Evolutionary conservation across 192 early-diverging fungal species (phyloP).

Genomic region (Umbelopsis vinacea): DNA sequence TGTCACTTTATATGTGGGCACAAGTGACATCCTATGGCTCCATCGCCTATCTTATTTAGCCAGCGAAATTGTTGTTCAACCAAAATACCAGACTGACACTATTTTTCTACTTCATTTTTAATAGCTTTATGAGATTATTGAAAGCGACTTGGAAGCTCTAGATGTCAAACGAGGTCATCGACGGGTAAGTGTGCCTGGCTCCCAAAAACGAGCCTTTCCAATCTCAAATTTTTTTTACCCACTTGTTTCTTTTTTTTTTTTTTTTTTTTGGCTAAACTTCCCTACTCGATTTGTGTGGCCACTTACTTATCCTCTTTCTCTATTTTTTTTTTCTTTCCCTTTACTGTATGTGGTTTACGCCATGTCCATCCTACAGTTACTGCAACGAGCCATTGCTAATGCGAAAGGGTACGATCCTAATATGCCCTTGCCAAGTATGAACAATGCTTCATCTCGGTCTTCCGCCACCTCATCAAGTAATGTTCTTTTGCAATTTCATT

Average conservation of each 20-base stretch:
- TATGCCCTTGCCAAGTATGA: neutral
- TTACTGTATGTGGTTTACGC: neutral
- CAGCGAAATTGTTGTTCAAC: neutral
- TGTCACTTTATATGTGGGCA: no score
- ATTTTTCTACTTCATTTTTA: neutral
- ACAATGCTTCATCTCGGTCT: neutral
- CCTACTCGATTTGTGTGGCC: neutral
- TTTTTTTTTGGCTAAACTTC: neutral
- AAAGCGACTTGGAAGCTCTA: slow-evolving; percentile 41
- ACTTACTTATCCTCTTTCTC: neutral
- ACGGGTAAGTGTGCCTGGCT: slow-evolving; percentile 38
- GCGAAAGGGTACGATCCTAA: slow-evolving; percentile 9
- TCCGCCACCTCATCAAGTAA: slow-evolving; percentile 1
- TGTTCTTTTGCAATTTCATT: neutral
- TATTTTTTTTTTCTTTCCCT: neutral
- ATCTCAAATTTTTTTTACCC: neutral
- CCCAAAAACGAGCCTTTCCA: neutral
- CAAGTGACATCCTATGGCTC: no score
- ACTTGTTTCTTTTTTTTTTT: no score
- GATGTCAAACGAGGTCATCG: slow-evolving; percentile 46
- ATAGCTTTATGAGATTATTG: slow-evolving; percentile 49
- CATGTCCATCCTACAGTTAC: neutral
- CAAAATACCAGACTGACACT: neutral
- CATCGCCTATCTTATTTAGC: neutral
- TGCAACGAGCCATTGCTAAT: slow-evolving; percentile 9